Conservation (phyloP, 1,284 basidiomycete species). For the Malassezia obtusa region DNA sequence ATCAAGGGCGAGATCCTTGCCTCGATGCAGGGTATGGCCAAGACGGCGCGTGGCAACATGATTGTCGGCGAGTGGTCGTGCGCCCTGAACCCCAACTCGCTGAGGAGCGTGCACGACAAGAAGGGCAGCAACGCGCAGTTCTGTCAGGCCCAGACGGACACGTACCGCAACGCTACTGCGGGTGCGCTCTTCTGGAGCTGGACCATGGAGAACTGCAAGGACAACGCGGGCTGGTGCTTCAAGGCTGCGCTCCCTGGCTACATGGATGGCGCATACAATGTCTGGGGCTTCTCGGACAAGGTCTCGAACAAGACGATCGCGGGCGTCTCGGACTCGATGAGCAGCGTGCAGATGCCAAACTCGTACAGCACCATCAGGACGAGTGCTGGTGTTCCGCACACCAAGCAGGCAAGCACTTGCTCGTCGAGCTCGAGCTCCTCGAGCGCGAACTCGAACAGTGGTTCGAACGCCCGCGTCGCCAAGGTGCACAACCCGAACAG, state of each 20-base stretch:
- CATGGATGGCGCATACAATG: slow-evolving; percentile 28
- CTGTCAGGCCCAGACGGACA: slow-evolving; percentile 58
- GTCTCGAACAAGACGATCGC: slow-evolving; percentile 12
- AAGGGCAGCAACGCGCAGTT: slow-evolving; percentile 55
- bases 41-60: slow-evolving; percentile 53
- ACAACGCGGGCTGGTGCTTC: slow-evolving; percentile 47
- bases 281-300: slow-evolving; percentile 26
- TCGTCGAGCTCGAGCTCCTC: background rate
- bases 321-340: slow-evolving; percentile 3
- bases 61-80: slow-evolving; percentile 54
- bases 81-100: slow-evolving; percentile 57
- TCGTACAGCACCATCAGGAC: background rate
- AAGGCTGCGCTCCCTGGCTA: slow-evolving; percentile 25
- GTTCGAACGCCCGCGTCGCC: background rate
- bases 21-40: slow-evolving; percentile 21
- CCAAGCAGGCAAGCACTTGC: too few species aligned
- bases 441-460: background rate
- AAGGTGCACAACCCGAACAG: background rate
- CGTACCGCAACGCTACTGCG: slow-evolving; percentile 57
- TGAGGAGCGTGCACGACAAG: slow-evolving; percentile 53
- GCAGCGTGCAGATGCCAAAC: slow-evolving; percentile 5
- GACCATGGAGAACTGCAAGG: slow-evolving; percentile 48
- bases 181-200: slow-evolving; percentile 68
- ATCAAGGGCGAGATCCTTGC: slow-evolving; percentile 22
- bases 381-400: background rate